Evolutionary conservation across 768 basidiomycete species (phyloP).

Genomic region (Leucosporidium scottii): DNA sequence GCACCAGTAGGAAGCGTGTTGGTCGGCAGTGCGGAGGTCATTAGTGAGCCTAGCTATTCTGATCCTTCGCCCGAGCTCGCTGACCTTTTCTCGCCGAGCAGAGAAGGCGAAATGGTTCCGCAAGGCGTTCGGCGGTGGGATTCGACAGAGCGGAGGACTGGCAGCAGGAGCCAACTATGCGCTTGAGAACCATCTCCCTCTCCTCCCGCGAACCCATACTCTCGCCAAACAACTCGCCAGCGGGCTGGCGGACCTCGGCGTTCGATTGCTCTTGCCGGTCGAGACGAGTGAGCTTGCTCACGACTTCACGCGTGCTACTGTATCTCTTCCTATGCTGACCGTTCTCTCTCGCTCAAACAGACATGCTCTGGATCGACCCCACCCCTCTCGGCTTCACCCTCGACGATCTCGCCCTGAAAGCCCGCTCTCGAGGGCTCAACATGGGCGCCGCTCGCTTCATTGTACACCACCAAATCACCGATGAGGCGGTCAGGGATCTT

Average conservation of each 20-base stretch:
- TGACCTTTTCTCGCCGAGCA: too few relatives aligned
- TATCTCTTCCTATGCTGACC: too few relatives aligned
- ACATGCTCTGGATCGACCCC: conserved; percentile 57
- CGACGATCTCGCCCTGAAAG: conserved; percentile 56
- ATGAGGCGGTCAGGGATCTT: conserved; percentile 74
- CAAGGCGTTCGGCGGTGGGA: conserved; percentile 85
- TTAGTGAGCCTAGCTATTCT: conserved; percentile 40
- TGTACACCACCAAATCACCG: conserved; percentile 75
- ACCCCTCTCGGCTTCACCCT: conserved; percentile 65
- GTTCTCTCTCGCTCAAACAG: conserved; percentile 35
- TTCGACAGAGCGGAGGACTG: conserved; percentile 87
- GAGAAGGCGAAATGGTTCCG: conserved; percentile 56
- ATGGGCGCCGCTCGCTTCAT: conserved; percentile 73
- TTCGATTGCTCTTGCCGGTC: conserved; percentile 60
- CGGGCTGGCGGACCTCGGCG: conserved; percentile 66
- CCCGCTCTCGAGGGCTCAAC: conserved; percentile 28
- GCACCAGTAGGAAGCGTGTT: conserved; percentile 60
- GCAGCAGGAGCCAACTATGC: conserved; percentile 82
- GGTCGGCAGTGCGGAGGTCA: conserved; percentile 72
- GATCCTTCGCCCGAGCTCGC: too few relatives aligned
- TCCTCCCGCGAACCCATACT: conserved; percentile 63
- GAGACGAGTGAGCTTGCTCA: conserved; percentile 54
- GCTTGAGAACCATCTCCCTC: conserved; percentile 71
- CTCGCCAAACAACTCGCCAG: conserved; percentile 62
- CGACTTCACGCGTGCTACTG: too few relatives aligned